Evolutionary conservation across 805 yeast genomes (phyloP).

Genomic region (Lachancea sp.): DNA sequence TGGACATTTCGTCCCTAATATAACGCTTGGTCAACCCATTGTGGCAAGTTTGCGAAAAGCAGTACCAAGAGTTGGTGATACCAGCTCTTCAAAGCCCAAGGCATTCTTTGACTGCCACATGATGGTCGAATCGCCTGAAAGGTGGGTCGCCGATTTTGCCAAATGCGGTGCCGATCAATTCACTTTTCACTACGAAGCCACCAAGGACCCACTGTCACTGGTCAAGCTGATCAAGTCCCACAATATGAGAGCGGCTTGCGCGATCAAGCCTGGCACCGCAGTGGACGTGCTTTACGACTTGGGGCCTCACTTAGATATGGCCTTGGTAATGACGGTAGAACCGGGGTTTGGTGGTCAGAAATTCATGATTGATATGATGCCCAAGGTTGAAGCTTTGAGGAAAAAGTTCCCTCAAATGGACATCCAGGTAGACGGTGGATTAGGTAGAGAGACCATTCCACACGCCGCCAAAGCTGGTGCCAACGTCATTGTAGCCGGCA

Average conservation of each 20-base stretch:
- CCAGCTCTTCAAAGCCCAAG: conserved; percentile 35
- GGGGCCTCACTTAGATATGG: conserved; percentile 81
- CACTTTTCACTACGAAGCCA: conserved; percentile 93
- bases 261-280: conserved; percentile 88
- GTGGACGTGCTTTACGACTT: conserved; percentile 74
- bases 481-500: conserved; percentile 96
- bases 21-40: conserved; percentile 89
- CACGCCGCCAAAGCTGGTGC: conserved; percentile 97
- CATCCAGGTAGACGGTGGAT: conserved; percentile 95
- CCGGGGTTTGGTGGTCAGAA: conserved; percentile 99
- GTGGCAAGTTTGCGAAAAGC: conserved; percentile 69
- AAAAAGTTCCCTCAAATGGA: conserved; percentile 67
- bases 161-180: conserved; percentile 93
- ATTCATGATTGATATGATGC: conserved; percentile 95
- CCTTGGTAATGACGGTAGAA: conserved; percentile 96
- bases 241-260: conserved; percentile 93
- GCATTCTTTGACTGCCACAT: conserved; percentile 90
- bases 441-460: conserved; percentile 78
- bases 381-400: conserved; percentile 78
- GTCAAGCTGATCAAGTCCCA: conserved; percentile 67
- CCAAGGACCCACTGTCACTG: conserved; percentile 66
- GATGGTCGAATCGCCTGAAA: conserved; percentile 92
- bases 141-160: conserved; percentile 90
- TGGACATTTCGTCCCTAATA: conserved; percentile 96
- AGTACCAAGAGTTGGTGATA: conserved; percentile 57